Base-by-base conservation (phyloP, 1,139 yeast genomes). In the Pichia norvegensis region DNA sequence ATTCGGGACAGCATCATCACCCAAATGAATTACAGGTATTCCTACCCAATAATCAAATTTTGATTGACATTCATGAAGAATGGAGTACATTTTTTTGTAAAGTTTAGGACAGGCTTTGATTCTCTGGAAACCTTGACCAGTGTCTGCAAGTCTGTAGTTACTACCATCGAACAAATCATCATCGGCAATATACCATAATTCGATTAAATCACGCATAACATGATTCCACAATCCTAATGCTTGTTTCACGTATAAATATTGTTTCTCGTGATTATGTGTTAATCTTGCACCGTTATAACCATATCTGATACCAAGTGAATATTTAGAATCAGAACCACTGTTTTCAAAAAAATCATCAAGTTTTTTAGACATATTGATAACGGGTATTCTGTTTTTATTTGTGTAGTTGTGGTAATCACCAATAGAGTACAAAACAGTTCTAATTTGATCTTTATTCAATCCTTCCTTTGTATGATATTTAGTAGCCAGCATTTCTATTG, bases 1-100 rank as follows among this genome's bases (percentile, higher is more conserved):
- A 59, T 82, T 82, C 1, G 92, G 92, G 5, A 82, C 92, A 1
- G 86, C 83, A 54, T 78, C 81, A 60, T 82, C 92, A 33, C 90
- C 92, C 22, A 83, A 57, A 62, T 82, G 92, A 21, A 82, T 83
- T 25, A 81, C 88, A 17, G 83, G 76, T 8, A 85, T 78, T 2
- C 92, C 92, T 38, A 82, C 80, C 88, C 90, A 82, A 3, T 73
- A 65, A 0, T 80, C 77, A 19, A 82, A 75, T 45, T 73, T 72
- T 29, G 70, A 62, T 56, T 82, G 84, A 42, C 84, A 82, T 50
- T 78, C 79, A 17, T 70, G 63, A 42, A 82, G 68, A 50, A 83
- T 76, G 47, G 69, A 72, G 55, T 81, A 81, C 88, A 83, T 83
- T 47, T 79, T 78, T 45, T 82, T 72, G 60, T 78, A 72, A 23